Evolutionary conservation across 495 filamentous ascomycete genomes (phyloP), one percentile per base, ranked within the genome.

Genomic region (Usnea hakonensis): DNA sequence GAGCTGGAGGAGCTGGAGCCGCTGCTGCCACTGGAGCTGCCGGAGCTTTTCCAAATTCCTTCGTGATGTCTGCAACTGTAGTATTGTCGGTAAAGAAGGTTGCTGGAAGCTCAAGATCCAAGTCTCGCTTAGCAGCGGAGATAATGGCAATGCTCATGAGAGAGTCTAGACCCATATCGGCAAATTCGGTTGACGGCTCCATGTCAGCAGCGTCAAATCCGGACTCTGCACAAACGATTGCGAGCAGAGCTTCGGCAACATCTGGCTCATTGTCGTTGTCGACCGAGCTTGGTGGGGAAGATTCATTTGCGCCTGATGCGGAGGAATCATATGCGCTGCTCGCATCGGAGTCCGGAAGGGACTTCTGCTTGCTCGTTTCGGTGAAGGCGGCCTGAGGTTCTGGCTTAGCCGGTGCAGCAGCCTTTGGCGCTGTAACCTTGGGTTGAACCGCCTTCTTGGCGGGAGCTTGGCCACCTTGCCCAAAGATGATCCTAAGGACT

Each of bases 151-250:
- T 68, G 2, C 76, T 76, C 70, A 82, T 76, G n/a, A 81, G 69
- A n/a, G 80, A 82, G 63, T 83, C 80, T 62, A 83, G 71, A 9
- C 79, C 80, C 68, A 82, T 35, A 14, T 66, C 64, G 3, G 74
- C 43, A 77, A 77, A 32, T 62, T 70, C 43, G 78, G 73, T 80
- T 73, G 5, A 70, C 66, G 19, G 73, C 64, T 44, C 84, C 71
- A 89, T 85, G 65, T 90, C 87, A 14, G 19, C 37, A 3, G 57
- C 21, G 8, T 40, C 44, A 17, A 87, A 76, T 53, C 85, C 86
- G 48, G 83, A 78, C 67, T 90, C 87, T 65, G 81, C 79, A 40
- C 85, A 83, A 32, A 90, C 73, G 35, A 90, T 83, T 17, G 76
- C 75, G 65, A 89, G 79, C 52, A 83, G 79, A 14, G 69, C 70